These are phyloP conservation scores for Pelagomonas calceolata DNA, from an alignment of 108 stramenopile genomes.

Conservation along the genomic window DNA sequence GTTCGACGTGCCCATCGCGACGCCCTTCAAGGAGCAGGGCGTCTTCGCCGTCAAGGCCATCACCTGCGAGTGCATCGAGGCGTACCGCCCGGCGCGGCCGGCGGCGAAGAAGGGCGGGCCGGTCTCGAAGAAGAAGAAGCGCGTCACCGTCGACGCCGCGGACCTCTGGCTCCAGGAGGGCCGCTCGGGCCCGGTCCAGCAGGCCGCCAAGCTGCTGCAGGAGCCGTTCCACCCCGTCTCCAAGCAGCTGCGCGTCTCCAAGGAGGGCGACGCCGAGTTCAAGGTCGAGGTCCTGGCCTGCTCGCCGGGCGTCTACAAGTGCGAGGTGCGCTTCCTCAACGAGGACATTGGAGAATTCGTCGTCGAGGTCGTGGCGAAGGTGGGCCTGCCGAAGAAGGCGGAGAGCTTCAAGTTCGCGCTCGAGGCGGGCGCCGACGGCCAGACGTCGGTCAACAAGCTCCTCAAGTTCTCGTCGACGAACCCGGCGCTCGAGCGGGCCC, in stretches of 20 bases:
- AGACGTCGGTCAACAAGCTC: conserved; percentile 12
- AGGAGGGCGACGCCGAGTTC: conserved; percentile 10
- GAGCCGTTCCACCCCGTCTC: conserved; percentile 18
- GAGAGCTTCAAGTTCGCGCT: conserved; percentile 17
- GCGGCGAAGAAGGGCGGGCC: too few species aligned
- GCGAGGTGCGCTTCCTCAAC: conserved; percentile 32
- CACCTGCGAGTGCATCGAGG: too few species aligned
- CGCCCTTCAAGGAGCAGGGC: conserved; percentile 26
- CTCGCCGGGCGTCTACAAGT: conserved; percentile 36
- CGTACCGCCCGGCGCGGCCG: too few species aligned
- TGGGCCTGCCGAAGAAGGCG: conserved; percentile 23
- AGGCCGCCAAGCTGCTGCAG: conserved; percentile 13
- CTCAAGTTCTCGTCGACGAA: conserved; percentile 21
- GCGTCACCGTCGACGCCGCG: background rate
- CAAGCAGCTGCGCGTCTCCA: conserved; percentile 16
- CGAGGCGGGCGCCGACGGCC: conserved; percentile 15
- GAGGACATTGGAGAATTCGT: conserved; percentile 38
- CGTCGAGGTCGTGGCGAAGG: conserved; percentile 28
- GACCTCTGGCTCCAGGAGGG: background rate
- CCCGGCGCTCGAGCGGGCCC: conserved; percentile 24
- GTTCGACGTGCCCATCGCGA: conserved; percentile 22
- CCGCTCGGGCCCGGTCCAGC: conserved; percentile 11
- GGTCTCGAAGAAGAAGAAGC: conserved; percentile 7
- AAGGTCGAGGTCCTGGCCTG: conserved; percentile 33
- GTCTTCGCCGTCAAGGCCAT: background rate